Evolutionary conservation across 2,329 filamentous ascomycete species (phyloP).

Genomic region (Bertia moriformis): DNA sequence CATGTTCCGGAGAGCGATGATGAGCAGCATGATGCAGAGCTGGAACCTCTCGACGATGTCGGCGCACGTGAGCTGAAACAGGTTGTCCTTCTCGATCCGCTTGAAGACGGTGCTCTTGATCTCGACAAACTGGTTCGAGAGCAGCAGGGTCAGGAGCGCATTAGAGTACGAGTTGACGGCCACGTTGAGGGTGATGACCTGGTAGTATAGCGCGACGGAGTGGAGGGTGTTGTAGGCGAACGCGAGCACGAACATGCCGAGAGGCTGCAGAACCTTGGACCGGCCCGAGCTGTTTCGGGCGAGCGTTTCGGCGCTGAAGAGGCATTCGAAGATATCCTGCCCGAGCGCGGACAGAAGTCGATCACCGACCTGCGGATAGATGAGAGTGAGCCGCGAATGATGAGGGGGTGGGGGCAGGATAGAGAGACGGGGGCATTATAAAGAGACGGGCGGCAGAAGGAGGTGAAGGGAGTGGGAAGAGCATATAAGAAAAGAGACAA

Average conservation of each 20-base stretch:
- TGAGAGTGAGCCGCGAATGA: slow-evolving; percentile 2
- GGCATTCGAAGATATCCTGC: slow-evolving; percentile 88
- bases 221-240: slow-evolving; percentile 79
- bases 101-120: slow-evolving; percentile 98
- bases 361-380: slow-evolving; percentile 44
- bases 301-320: slow-evolving; percentile 85
- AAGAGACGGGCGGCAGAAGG: neutral
- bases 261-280: slow-evolving; percentile 75
- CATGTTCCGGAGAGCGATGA: slow-evolving; percentile 90
- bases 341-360: slow-evolving; percentile 79
- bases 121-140: slow-evolving; percentile 97
- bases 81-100: slow-evolving; percentile 92
- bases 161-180: slow-evolving; percentile 98
- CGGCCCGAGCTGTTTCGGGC: slow-evolving; percentile 77
- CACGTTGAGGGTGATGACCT: slow-evolving; percentile 94
- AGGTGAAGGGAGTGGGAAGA: neutral
- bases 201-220: slow-evolving; percentile 79
- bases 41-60: slow-evolving; percentile 96
- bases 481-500: neutral
- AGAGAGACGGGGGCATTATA: no score
- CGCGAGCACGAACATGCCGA: slow-evolving; percentile 85
- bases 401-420: neutral
- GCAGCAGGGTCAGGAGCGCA: slow-evolving; percentile 73
- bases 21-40: slow-evolving; percentile 90
- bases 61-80: slow-evolving; percentile 91